Evolutionary conservation across 1,284 basidiomycete genomes (phyloP).

Genomic region (Coniophora puteana): DNA sequence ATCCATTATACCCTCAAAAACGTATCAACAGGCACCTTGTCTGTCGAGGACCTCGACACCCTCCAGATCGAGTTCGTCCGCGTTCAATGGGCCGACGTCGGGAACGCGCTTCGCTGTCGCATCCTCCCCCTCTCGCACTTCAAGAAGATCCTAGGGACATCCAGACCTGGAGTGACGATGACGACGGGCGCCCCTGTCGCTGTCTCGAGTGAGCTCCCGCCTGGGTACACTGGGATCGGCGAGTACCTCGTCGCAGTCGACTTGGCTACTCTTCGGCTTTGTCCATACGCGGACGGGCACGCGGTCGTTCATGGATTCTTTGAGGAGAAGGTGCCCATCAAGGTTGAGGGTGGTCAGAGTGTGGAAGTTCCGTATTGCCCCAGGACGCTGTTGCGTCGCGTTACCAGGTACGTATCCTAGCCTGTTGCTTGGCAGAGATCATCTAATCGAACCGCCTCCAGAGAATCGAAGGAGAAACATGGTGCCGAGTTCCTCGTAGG

Average conservation of each 20-base stretch:
- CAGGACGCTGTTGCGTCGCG: conserved; percentile 44
- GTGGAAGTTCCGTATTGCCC: conserved; percentile 50
- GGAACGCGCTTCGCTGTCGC: conserved; percentile 53
- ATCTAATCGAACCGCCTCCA: conserved; percentile 6
- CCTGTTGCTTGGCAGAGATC: neutral
- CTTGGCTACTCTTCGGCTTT: conserved; percentile 42
- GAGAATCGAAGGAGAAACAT: conserved; percentile 34
- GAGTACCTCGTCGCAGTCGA: conserved; percentile 59
- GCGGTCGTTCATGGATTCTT: conserved; percentile 62
- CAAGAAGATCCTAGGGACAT: conserved; percentile 41
- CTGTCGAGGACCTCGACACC: neutral
- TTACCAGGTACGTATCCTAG: conserved; percentile 42
- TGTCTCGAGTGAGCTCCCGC: conserved; percentile 20
- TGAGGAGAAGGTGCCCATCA: conserved; percentile 50
- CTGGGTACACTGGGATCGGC: conserved; percentile 39
- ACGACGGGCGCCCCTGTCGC: conserved; percentile 39
- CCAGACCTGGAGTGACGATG: conserved; percentile 47
- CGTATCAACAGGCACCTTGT: neutral
- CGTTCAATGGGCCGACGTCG: conserved; percentile 57
- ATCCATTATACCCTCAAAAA: neutral
- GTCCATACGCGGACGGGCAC: conserved; percentile 54
- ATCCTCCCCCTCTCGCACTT: conserved; percentile 54
- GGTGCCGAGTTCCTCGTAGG: conserved; percentile 59
- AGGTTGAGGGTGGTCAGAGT: conserved; percentile 27
- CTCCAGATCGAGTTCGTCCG: conserved; percentile 38